Evolutionary conservation across 2,329 filamentous ascomycete species (phyloP).

Genomic region (Colletotrichum cuscutae): DNA sequence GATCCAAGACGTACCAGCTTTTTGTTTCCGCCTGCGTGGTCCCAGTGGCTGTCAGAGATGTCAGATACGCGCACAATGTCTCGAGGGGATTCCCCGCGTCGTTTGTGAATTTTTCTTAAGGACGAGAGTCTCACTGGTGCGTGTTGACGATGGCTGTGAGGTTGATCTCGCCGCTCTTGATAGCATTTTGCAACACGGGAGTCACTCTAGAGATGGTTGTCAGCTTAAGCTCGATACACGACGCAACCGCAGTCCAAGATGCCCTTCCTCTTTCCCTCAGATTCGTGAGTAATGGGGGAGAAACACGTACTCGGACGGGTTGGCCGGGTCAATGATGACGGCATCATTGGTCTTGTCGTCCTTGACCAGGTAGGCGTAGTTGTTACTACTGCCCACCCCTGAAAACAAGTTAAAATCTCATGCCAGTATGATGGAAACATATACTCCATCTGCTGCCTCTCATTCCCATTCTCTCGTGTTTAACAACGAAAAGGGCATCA

Average conservation of each 20-base stretch:
- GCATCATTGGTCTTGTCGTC: slow-evolving; percentile 83
- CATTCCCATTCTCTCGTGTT: neutral
- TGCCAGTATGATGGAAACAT: neutral
- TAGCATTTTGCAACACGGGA: slow-evolving; percentile 77
- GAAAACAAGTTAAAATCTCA: slow-evolving; percentile 30
- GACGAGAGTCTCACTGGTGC: slow-evolving; percentile 80
- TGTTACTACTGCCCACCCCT: slow-evolving; percentile 84
- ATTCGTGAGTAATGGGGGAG: no score
- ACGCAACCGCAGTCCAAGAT: no score
- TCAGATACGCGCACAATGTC: neutral
- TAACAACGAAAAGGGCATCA: neutral
- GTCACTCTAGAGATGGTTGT: slow-evolving; percentile 56
- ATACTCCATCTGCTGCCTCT: neutral
- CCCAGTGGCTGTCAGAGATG: slow-evolving; percentile 76
- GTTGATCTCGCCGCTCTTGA: slow-evolving; percentile 78
- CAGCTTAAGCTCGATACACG: neutral
- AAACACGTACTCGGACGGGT: slow-evolving; percentile 75
- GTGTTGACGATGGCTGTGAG: slow-evolving; percentile 94
- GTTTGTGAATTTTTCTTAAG: neutral
- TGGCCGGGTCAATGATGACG: slow-evolving; percentile 82
- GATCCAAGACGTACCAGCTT: slow-evolving; percentile 69
- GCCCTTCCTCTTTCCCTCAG: no score
- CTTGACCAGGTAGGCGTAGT: slow-evolving; percentile 86
- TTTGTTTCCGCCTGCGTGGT: slow-evolving; percentile 92
- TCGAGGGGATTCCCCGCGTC: neutral